Base-by-base conservation (phyloP, 805 yeast genomes). In the Teunomyces tritomae region DNA sequence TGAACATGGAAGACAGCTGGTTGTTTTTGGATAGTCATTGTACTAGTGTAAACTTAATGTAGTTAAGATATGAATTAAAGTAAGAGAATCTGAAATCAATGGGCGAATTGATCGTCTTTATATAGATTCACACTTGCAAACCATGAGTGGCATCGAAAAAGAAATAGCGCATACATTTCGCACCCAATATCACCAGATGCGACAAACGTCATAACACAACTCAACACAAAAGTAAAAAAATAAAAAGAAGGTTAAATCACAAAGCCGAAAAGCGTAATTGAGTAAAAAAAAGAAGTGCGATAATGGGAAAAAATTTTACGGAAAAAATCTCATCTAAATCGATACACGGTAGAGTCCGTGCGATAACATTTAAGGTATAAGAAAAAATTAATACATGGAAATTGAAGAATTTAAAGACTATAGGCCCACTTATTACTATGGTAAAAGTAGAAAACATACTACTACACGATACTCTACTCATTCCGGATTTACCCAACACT, bases 1-100 rank as follows among this genome's bases (percentile, higher is more conserved):
- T 72, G 62, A 52, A 70, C 70, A 61, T 67, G 61, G 53, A 72
- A 72, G 52, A 64, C 56, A 55, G 75, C 76, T 35, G 76, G 76
- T 32, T 42, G 71, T 60, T 71, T 70, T 49, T 57, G 60, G 43
- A 60, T 50, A 34, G 73, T 68, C 71, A 68, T 63, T 46, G 33
- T 41, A 34, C 29, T 30, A 20, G 5, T 20, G 6, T 20, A 6
- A 4, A 2, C 24, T 33, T 28, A 20, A 30, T 30, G 5, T 30
- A 29, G 9, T 34, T 11, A 17, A 20, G 8, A 17, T 14, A 28
- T 30, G 35, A 5, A 5, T 7, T 5, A 14, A 26, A 11, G 7
- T n/a, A 9, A 17, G 16, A 16, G 8, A 11, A 14, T 13, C 3
- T 9, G 7, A 2, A 6, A 9, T 4, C 16, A 13, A 20, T 8